Conservation (phyloP, 2,329 filamentous ascomycete genomes). For the Lomentospora prolificans region DNA sequence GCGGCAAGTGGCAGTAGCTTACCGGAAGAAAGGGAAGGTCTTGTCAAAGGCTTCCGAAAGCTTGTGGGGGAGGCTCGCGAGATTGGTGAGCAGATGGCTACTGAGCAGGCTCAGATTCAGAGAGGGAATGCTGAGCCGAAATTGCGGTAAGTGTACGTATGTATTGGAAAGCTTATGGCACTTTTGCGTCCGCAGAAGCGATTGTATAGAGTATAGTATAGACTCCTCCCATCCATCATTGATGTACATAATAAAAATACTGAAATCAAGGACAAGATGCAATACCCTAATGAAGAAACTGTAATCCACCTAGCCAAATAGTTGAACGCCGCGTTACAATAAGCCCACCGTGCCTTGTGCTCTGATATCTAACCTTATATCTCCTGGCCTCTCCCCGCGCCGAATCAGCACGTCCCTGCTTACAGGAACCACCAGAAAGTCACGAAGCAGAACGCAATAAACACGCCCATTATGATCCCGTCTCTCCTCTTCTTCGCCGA, state of each 20-base stretch:
- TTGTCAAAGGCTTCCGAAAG: constrained; percentile 55
- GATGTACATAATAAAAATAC: constrained; percentile 23
- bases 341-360: constrained; percentile 1
- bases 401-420: constrained; percentile 15
- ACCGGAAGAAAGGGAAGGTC: constrained; percentile 53
- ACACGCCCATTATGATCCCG: constrained; percentile 82
- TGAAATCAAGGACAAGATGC: constrained; percentile 21
- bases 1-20: constrained; percentile 68
- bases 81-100: constrained; percentile 20
- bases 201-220: constrained; percentile 8
- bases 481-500: constrained; percentile 91
- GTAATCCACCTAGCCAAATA: neutral
- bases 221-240: constrained; percentile 15
- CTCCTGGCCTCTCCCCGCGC: constrained; percentile 1
- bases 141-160: neutral
- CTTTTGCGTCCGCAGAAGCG: neutral
- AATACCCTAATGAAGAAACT: constrained; percentile 3
- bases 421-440: constrained; percentile 72
- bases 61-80: constrained; percentile 49
- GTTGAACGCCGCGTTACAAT: neutral
- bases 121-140: neutral
- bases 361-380: too few relatives aligned
- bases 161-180: neutral
- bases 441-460: constrained; percentile 87
- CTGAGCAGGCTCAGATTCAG: neutral